Conservation (phyloP, 768 basidiomycete species). For the Suillus lakei region DNA sequence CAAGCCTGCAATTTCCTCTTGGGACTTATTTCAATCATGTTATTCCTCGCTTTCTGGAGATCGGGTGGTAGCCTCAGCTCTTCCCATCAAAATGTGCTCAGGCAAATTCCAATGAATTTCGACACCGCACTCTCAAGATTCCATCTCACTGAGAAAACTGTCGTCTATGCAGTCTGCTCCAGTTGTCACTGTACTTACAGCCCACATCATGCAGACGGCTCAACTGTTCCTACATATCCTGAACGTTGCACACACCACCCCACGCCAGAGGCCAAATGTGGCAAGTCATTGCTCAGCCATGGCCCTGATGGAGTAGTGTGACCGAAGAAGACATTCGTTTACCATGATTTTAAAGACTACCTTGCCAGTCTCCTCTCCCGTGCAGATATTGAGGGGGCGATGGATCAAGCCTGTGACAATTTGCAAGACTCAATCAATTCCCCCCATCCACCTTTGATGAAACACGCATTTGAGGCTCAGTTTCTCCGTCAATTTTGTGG, state of each 20-base stretch:
- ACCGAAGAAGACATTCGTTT: constrained; percentile 6
- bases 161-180: constrained; percentile 1
- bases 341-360: constrained; percentile 12
- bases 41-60: neutral
- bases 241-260: neutral
- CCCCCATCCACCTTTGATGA: constrained; percentile 5
- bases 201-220: neutral
- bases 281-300: neutral
- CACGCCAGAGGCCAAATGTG: constrained; percentile 4
- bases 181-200: constrained; percentile 8
- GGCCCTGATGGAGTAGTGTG: neutral
- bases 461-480: constrained; percentile 16
- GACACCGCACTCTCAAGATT: neutral
- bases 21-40: constrained; percentile 11
- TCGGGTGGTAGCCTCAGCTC: constrained; percentile 2
- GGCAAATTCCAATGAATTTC: neutral
- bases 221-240: neutral
- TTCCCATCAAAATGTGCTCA: constrained; percentile 2
- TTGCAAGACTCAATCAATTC: neutral
- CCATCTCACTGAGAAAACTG: neutral
- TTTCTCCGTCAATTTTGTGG: constrained; percentile 14
- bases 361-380: neutral
- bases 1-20: constrained; percentile 23
- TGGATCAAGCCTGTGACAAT: constrained; percentile 2
- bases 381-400: neutral